Evolutionary conservation across 2,329 filamentous ascomycete species (phyloP), one percentile per base, ranked within the genome.

Genomic region (Coleophoma cylindrospora): DNA sequence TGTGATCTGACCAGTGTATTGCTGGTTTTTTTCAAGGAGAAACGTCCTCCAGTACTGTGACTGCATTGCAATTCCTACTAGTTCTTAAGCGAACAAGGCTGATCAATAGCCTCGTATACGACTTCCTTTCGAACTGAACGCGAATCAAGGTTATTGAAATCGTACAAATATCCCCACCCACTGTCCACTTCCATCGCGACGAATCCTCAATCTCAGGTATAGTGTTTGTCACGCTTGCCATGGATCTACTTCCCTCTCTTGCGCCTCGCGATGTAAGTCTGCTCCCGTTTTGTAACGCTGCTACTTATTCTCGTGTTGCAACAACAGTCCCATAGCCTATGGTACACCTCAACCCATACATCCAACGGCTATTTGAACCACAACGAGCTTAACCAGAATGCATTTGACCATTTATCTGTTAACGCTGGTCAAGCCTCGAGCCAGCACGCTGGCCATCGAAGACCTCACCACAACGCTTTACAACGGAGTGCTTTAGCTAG

Each of bases 341-440:
- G 86, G 86, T 89, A 89, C 66, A 80, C 79, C 34, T 83, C 84
- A 12, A 77, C 83, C 6, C 77, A 81, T 46, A 74, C 72, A 62
- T 77, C 43, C 59, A 61, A 64, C 52, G 63, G 53, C 64, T 68
- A 47, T 55, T 62, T 54, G 55, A 69, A 58, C 2, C 51, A 49
- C 57, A 63, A 45, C 59, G 66, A 52, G 55, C 62, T 56, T 50
- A 58, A 52, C 64, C 66, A 57, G 56, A 58, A 41, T 41, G 15
- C 63, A 50, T 60, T 66, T 44, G 54, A 63, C 40, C 51, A 53
- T 15, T 44, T 47, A 27, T 43, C 50, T 34, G 40, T 45, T 15
- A 38, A 34, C 48, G 54, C 46, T 48, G 54, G 44, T 45, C 57
- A 55, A 50, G 60, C 59, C 50, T 57, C 49, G 34, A 49, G 56